A percentile compares a stretch with the other conserved stretches of the same genome.
Evolutionary conservation across 2,329 filamentous ascomycete genomes (phyloP).

Genomic region (Fusarium sp.): DNA sequence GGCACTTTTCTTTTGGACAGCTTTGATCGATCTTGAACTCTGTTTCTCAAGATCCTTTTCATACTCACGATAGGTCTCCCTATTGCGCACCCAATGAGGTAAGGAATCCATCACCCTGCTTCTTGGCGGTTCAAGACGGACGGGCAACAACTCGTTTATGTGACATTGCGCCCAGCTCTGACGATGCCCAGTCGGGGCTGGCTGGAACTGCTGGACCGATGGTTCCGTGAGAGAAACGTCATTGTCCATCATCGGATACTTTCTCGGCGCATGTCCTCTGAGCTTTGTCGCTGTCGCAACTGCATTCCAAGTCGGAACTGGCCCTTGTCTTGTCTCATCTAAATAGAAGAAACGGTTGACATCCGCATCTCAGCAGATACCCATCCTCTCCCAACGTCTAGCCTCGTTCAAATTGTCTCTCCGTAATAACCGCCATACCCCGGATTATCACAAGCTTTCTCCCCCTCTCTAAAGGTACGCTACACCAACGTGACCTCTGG

Average conservation of each 20-base stretch:
- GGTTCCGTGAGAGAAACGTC: background rate
- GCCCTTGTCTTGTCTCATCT: background rate
- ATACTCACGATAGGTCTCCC: background rate
- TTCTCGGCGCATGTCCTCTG: background rate
- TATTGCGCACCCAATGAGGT: background rate
- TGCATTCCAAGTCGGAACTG: background rate
- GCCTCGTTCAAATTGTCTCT: background rate
- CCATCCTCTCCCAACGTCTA: background rate
- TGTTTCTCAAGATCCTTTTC: background rate
- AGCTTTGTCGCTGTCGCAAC: background rate
- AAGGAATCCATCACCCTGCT: background rate
- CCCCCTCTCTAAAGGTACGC: conserved; percentile 8
- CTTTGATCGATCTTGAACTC: background rate
- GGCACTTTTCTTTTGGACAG: background rate
- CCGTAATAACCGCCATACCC: background rate
- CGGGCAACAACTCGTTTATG: background rate
- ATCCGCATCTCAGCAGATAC: background rate
- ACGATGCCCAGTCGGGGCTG: background rate
- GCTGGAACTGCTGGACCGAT: background rate
- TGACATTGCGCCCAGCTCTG: background rate
- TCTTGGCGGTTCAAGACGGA: background rate
- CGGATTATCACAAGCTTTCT: conserved; percentile 4
- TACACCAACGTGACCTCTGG: conserved; percentile 22
- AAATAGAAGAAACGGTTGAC: background rate
- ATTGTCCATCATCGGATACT: background rate